Conservation (phyloP, 768 basidiomycete species). For the Xerocomus brunneocitrinus region DNA sequence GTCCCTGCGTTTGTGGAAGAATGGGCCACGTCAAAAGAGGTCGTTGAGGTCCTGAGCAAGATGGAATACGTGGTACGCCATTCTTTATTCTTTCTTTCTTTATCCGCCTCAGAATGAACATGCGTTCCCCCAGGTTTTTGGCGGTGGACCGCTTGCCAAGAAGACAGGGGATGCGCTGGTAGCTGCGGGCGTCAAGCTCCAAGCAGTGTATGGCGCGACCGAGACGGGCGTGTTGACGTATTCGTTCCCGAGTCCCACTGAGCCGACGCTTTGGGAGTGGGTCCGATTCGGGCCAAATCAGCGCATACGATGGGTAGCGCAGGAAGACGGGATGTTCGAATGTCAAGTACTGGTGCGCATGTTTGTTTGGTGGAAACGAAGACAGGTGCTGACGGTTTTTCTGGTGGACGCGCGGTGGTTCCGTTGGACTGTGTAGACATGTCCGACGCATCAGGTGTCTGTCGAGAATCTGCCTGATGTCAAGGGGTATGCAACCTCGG, state of each 20-base stretch:
- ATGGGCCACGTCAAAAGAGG: slow-evolving; percentile 17
- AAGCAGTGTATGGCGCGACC: slow-evolving; percentile 35
- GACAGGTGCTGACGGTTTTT: neutral
- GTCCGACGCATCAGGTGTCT: slow-evolving; percentile 23
- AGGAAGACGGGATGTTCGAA: slow-evolving; percentile 36
- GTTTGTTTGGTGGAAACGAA: neutral
- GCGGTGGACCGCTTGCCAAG: slow-evolving; percentile 35
- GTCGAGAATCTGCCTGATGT: slow-evolving; percentile 35
- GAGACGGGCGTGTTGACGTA: slow-evolving; percentile 29
- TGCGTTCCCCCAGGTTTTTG: slow-evolving; percentile 24
- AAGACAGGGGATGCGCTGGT: slow-evolving; percentile 35
- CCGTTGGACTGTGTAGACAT: slow-evolving; percentile 15
- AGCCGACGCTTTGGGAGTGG: slow-evolving; percentile 35
- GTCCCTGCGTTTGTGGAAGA: slow-evolving; percentile 24
- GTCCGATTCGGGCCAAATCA: slow-evolving; percentile 21
- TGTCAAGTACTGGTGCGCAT: slow-evolving; percentile 34
- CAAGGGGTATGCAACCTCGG: slow-evolving; percentile 41
- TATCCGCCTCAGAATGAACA: neutral
- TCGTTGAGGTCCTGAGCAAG: slow-evolving; percentile 13
- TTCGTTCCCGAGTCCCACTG: slow-evolving; percentile 3
- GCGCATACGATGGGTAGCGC: slow-evolving; percentile 32
- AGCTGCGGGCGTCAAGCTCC: slow-evolving; percentile 32
- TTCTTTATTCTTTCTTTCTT: neutral
- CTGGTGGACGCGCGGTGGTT: neutral
- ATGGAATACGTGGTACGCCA: slow-evolving; percentile 20